Evolutionary conservation across 331 rosid species (phyloP), one percentile per base, ranked within the genome.

Genomic region (Malus hybrid): DNA sequence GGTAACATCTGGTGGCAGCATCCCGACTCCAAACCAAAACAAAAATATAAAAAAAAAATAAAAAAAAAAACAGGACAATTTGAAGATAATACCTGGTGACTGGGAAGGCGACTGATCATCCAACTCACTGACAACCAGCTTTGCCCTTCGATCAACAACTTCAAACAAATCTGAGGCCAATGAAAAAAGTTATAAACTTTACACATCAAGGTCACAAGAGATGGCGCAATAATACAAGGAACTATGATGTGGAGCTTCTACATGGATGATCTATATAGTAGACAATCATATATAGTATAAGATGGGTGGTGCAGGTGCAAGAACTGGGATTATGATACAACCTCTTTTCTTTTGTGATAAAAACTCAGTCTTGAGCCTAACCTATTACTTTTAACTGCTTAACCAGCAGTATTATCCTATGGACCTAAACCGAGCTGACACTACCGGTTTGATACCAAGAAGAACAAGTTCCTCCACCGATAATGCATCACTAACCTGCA

Each of bases 101-200:
- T 86, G 90, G 28, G 86, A 73, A 75, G 87, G 89, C 57, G 87
- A 42, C 80, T 90, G 96, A 76, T 89, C 99, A 10, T 94, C 98
- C 63, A 86, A 77, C 57, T 94, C 99, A 63, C 70, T 85, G 67
- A 86, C 99, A 78, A 86, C 99, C 61, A 84, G 84, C 89, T 95
- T 95, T 24, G 99, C 99, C 73, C 90, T 88, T 82, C 97, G 94
- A 85, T 95, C 99, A 14, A 95, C 97, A 63, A 89, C 96, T 84
- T 95, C 97, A 69, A 95, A 87, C 71, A 95, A 83, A 84, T 82
- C 99, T 95, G 82, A 36, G 34, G 64, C 68, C 53, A 53, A 14
- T 57, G 61, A 26, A 68, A 56, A 36, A 61, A 10, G 16, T 42
- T 67, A 61, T 4, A 50, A 71, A 55, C 68, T 33, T 5, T 53